Evolutionary conservation across 2,329 filamentous ascomycete genomes (phyloP).

Genomic region (Colletotrichum ledebouriae): DNA sequence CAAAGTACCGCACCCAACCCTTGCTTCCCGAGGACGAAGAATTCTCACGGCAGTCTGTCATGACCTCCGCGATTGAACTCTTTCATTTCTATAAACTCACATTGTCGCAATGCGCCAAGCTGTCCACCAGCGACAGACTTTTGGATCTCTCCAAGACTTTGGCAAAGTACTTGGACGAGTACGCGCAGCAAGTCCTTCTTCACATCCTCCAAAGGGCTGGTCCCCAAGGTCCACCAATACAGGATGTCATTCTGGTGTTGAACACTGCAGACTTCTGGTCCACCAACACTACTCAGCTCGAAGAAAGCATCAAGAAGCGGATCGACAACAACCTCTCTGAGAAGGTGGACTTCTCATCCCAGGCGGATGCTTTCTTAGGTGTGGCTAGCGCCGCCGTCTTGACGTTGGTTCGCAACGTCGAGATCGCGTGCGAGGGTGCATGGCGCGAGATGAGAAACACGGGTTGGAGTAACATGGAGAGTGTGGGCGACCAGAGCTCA

Average conservation of each 20-base stretch:
- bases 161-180: slow-evolving; percentile 94
- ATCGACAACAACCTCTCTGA: slow-evolving; percentile 84
- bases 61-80: slow-evolving; percentile 93
- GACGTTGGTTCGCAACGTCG: slow-evolving; percentile 85
- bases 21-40: slow-evolving; percentile 88
- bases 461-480: slow-evolving; percentile 94
- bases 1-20: slow-evolving; percentile 87
- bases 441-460: slow-evolving; percentile 99
- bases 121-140: slow-evolving; percentile 90
- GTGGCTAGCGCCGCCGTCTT: slow-evolving; percentile 91
- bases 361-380: slow-evolving; percentile 94
- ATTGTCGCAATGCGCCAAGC: slow-evolving; percentile 92
- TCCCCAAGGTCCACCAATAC: slow-evolving; percentile 67
- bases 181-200: slow-evolving; percentile 91
- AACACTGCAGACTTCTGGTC: slow-evolving; percentile 99
- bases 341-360: slow-evolving; percentile 89
- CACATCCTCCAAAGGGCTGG: slow-evolving; percentile 73
- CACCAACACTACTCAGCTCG: slow-evolving; percentile 89
- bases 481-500: slow-evolving; percentile 91
- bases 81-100: slow-evolving; percentile 98
- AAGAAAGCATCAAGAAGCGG: slow-evolving; percentile 92
- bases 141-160: slow-evolving; percentile 88
- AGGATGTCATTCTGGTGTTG: slow-evolving; percentile 87
- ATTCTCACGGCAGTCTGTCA: slow-evolving; percentile 90
- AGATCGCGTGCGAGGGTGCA: slow-evolving; percentile 83